Conservation (phyloP, 106 monocot species). For the Gastrodia elata region DNA sequence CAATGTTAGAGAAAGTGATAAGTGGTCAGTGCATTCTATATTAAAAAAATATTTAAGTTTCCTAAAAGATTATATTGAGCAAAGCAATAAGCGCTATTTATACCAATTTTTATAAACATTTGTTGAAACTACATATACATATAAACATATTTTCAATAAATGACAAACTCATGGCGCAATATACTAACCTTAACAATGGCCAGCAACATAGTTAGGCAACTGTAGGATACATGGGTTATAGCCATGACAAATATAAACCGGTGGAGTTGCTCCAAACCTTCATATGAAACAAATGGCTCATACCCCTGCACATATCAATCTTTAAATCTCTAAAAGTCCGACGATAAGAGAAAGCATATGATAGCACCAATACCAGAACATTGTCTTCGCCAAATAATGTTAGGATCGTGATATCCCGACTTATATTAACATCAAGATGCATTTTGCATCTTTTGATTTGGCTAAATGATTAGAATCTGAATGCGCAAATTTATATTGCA, state of each 20-base stretch:
- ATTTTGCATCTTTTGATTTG: no score
- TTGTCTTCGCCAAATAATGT: no score
- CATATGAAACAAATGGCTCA: constrained; percentile 91
- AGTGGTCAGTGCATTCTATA: no score
- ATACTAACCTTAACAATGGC: constrained; percentile 78
- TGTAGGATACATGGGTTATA: constrained; percentile 89
- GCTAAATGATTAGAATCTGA: no score
- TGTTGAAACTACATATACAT: background rate
- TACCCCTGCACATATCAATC: constrained; percentile 44
- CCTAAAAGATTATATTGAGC: background rate
- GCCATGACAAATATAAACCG: constrained; percentile 99
- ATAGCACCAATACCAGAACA: no score
- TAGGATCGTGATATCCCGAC: no score
- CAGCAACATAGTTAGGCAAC: constrained; percentile 91
- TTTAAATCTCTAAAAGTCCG: background rate
- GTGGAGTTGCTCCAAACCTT: constrained; percentile 91
- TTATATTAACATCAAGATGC: no score
- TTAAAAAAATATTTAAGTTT: no score
- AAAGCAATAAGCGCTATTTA: background rate
- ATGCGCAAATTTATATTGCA: no score
- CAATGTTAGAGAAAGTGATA: no score
- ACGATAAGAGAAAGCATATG: no score
- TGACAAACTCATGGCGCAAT: background rate
- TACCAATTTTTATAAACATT: background rate
- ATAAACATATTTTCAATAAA: background rate